Percentiles rank a stretch among this genome's conserved stretches.
Conservation (phyloP, 1,284 basidiomycete species). For the Xerocomus nothofagi region DNA sequence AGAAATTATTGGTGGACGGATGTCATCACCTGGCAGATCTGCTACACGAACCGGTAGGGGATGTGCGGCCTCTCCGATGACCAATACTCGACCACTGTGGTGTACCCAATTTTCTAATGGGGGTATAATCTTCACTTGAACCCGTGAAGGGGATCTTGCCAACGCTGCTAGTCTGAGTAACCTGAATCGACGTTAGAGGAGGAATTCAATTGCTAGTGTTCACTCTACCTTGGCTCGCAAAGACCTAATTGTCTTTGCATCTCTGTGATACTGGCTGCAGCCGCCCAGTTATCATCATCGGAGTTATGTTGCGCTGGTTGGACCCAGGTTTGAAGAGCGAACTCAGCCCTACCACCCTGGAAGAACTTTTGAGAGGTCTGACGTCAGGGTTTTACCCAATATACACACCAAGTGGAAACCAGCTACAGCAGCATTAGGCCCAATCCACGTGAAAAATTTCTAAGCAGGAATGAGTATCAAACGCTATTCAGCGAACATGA, state of each 20-base stretch:
- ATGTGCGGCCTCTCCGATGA: conserved; percentile 55
- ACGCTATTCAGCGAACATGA: not conserved
- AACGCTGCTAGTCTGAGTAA: conserved; percentile 43
- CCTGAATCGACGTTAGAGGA: conserved; percentile 31
- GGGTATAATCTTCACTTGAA: conserved; percentile 38
- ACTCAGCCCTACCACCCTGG: conserved; percentile 28
- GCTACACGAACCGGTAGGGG: conserved; percentile 46
- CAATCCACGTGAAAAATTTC: conserved; percentile 44
- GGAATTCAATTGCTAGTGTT: not conserved
- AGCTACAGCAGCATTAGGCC: conserved; percentile 37
- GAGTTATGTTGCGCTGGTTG: conserved; percentile 2
- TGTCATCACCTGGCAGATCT: not conserved
- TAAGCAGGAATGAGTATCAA: conserved; percentile 18
- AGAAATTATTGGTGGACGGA: not conserved
- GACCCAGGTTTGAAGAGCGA: conserved; percentile 30
- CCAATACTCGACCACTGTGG: conserved; percentile 40
- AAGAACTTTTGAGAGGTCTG: conserved; percentile 3
- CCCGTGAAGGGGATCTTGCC: conserved; percentile 36
- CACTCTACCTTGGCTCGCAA: conserved; percentile 41
- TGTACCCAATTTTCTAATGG: conserved; percentile 59
- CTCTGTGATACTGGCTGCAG: conserved; percentile 13
- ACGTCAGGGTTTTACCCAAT: not conserved
- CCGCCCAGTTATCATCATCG: conserved; percentile 8
- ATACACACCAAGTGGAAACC: conserved; percentile 41
- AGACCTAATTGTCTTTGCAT: conserved; percentile 28